These are phyloP conservation scores for Urochloa ruziziensis DNA, from an alignment of 176 grass and related monocot species.

Conservation along the genomic window DNA sequence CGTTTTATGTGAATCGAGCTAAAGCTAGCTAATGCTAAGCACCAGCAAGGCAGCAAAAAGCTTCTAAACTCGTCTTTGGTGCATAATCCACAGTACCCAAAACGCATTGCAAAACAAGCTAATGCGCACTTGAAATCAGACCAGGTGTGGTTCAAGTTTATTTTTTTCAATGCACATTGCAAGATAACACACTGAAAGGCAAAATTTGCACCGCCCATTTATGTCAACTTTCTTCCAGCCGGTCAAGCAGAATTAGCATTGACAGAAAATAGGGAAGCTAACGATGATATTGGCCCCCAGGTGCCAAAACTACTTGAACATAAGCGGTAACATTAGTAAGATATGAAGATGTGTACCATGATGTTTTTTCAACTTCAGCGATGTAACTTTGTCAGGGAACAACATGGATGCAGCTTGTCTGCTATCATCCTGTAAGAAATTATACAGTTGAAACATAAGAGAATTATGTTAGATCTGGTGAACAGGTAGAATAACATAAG, in stretches of 20 bases:
- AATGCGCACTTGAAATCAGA: background rate
- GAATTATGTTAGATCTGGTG: background rate
- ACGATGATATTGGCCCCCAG: background rate
- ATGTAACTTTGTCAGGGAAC: conserved; percentile 64
- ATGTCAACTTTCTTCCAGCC: background rate
- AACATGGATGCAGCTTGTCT: conserved; percentile 71
- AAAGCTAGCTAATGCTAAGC: background rate
- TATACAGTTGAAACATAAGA: background rate
- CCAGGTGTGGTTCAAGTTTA: background rate
- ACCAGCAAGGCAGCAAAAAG: background rate
- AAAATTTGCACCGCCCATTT: conserved; percentile 1
- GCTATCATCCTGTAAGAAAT: conserved; percentile 79
- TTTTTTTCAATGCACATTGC: background rate
- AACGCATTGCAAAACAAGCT: background rate
- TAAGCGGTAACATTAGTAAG: background rate
- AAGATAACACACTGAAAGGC: background rate
- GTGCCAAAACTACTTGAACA: background rate
- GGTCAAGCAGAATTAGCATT: conserved; percentile 7
- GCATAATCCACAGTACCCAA: background rate
- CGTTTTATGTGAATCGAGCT: background rate
- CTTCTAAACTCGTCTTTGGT: too few species aligned
- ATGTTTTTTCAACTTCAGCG: conserved; percentile 86
- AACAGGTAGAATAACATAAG: conserved; percentile 13
- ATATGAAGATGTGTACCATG: conserved; percentile 80
- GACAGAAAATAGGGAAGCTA: conserved; percentile 3